These are phyloP conservation scores for Candida verbasci DNA, from an alignment of 805 yeast genomes.

Conservation along the genomic window DNA sequence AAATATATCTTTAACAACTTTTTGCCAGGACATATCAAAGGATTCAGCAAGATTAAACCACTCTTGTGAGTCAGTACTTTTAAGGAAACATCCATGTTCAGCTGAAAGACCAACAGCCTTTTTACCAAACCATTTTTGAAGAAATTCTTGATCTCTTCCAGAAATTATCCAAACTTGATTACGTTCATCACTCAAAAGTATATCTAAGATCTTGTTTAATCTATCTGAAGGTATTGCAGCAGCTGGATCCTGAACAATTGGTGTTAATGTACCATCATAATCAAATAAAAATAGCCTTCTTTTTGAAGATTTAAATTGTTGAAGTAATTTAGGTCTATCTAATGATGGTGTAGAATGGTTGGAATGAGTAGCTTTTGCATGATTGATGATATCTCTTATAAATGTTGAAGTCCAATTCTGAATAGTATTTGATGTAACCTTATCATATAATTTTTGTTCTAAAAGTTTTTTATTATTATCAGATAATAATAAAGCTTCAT, in stretches of 20 bases:
- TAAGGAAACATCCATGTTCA: slow-evolving; percentile 96
- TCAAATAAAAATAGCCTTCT: slow-evolving; percentile 85
- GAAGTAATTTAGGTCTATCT: slow-evolving; percentile 61
- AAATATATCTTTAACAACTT: slow-evolving; percentile 71
- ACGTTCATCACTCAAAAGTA: slow-evolving; percentile 65
- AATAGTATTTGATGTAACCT: slow-evolving; percentile 66
- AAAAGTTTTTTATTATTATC: slow-evolving; percentile 39
- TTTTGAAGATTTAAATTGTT: slow-evolving; percentile 55
- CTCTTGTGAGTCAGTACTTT: slow-evolving; percentile 53
- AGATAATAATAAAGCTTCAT: slow-evolving; percentile 60
- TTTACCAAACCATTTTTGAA: slow-evolving; percentile 83
- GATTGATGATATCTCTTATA: slow-evolving; percentile 45
- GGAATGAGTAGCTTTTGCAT: slow-evolving; percentile 34
- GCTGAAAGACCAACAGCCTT: slow-evolving; percentile 81
- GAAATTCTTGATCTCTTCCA: slow-evolving; percentile 89
- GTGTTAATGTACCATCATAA: slow-evolving; percentile 96
- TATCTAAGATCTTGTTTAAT: slow-evolving; percentile 53
- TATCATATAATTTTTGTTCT: slow-evolving; percentile 53
- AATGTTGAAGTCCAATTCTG: slow-evolving; percentile 76
- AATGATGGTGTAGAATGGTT: slow-evolving; percentile 65
- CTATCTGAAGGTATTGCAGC: slow-evolving; percentile 92
- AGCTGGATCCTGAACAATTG: slow-evolving; percentile 95
- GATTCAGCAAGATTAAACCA: slow-evolving; percentile 86
- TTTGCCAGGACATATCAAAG: slow-evolving; percentile 93
- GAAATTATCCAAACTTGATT: slow-evolving; percentile 93